Evolutionary conservation across 257 asterid species (phyloP).

Genomic region (Oldenlandia corymbosa): DNA sequence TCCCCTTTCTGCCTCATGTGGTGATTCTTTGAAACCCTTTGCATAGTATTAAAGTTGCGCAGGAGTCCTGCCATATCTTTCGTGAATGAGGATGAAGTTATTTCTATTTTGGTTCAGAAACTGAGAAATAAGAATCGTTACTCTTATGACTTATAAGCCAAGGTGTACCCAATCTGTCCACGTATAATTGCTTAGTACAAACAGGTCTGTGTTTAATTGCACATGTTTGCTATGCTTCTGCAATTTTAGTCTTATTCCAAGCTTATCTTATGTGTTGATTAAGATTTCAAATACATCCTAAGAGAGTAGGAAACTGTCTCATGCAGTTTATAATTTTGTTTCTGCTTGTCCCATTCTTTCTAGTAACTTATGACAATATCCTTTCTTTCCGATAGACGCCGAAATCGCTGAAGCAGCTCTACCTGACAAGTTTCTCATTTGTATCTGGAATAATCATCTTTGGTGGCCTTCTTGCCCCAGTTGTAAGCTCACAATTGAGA

Average conservation of each 20-base stretch:
- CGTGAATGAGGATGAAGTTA: neutral
- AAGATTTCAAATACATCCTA: neutral
- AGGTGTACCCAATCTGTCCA: neutral
- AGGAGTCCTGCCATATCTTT: neutral
- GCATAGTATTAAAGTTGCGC: neutral
- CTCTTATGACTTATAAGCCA: no score
- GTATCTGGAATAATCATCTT: constrained; percentile 74
- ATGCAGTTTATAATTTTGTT: neutral
- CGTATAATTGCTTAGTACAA: neutral
- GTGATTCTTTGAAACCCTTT: constrained; percentile 34
- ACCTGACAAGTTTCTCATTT: constrained; percentile 73
- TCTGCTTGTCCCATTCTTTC: neutral
- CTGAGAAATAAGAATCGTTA: neutral
- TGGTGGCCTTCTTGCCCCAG: constrained; percentile 88
- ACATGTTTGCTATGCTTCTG: neutral
- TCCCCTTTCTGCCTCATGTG: constrained; percentile 86
- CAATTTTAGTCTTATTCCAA: neutral
- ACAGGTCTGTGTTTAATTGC: neutral
- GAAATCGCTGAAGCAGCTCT: constrained; percentile 77
- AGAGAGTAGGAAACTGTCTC: neutral
- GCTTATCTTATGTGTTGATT: neutral
- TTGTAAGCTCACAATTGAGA: constrained; percentile 45
- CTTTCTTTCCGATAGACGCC: constrained; percentile 51
- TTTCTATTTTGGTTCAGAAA: neutral
- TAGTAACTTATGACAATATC: neutral